Percentiles rank a stretch among this genome's conserved stretches.
phyloP scores from a whole-genome alignment of 2,329 filamentous ascomycete species.

The Botryotinia convoluta region DNA sequence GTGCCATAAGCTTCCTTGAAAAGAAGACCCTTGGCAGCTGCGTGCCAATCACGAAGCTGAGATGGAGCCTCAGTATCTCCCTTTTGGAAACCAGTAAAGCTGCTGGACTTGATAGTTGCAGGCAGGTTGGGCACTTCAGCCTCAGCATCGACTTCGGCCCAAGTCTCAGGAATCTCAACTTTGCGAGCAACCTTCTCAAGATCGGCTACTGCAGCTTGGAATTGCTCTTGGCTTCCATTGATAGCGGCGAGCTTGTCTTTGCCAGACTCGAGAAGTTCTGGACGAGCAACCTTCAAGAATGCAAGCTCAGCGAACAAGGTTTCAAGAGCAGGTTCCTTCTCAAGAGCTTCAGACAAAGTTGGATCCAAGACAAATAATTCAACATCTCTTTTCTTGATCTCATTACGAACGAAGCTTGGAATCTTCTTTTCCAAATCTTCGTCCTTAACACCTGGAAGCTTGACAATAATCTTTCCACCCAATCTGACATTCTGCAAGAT shows the following conservation, averaged over 20 bases:
- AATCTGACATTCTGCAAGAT: constrained; percentile 67
- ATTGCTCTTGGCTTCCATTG: constrained; percentile 49
- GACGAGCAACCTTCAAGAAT: constrained; percentile 75
- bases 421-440: constrained; percentile 90
- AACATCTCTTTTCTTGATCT: constrained; percentile 66
- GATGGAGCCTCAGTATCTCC: constrained; percentile 65
- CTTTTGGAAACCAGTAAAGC: constrained; percentile 80
- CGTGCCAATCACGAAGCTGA: constrained; percentile 73
- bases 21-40: constrained; percentile 78
- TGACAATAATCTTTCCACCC: constrained; percentile 71
- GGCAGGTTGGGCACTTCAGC: constrained; percentile 53
- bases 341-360: constrained; percentile 63
- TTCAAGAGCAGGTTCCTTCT: constrained; percentile 59
- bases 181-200: constrained; percentile 68
- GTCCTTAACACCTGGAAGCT: constrained; percentile 75
- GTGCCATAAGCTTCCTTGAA: constrained; percentile 96
- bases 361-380: constrained; percentile 75
- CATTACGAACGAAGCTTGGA: constrained; percentile 66
- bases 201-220: constrained; percentile 61
- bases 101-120: constrained; percentile 68
- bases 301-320: constrained; percentile 73
- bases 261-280: constrained; percentile 60
- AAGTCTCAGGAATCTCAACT: constrained; percentile 74
- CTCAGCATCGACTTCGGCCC: constrained; percentile 68
- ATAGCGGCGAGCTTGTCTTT: constrained; percentile 64